Evolutionary conservation across 805 yeast genomes (phyloP), one percentile per base, ranked within the genome.

Genomic region (Saccharomycopsis selenospora): DNA sequence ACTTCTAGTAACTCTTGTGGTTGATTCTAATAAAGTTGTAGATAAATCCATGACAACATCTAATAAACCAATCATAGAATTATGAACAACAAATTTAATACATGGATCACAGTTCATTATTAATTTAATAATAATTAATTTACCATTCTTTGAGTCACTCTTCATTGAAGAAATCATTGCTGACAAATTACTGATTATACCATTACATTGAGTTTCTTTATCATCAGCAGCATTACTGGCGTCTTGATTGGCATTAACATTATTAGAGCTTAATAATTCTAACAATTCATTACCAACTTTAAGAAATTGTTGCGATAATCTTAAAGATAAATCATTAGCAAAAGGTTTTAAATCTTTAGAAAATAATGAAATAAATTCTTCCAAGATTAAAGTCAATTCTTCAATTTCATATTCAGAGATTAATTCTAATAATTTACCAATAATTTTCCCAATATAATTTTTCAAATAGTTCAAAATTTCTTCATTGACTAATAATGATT

Each of bases 341-440:
- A 86, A 91, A 17, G 98, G 97, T 44, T 89, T 87, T 54, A 93
- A 71, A 65, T 91, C 95, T 49, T 78, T 83, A 1, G 95, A 76
- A 64, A 86, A 95, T 52, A 77, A 75, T 59, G 89, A 96, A 28
- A 93, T 96, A 62, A 93, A 87, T 49, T 88, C 89, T 67, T 93
- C 98, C 82, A 93, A 88, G n/a, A 91, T 95, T 43, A 80, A 84
- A 5, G 95, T 77, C 20, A 93, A 71, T 30, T 87, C 76, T 59
- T 95, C 99, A 54, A 83, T 76, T 59, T 93, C 99, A 57, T 88
- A 81, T 47, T 79, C 77, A 61, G 85, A 82, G 4, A 95, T 82
- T 38, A 93, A 66, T 33, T 77, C 79, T 56, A 93, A 69, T 49
- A 93, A 68, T 56, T 77, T 82, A 54, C 87, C 85, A 84, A 93